Evolutionary conservation across 495 filamentous ascomycete genomes (phyloP).

Genomic region (Aspergillus cavernicola): DNA sequence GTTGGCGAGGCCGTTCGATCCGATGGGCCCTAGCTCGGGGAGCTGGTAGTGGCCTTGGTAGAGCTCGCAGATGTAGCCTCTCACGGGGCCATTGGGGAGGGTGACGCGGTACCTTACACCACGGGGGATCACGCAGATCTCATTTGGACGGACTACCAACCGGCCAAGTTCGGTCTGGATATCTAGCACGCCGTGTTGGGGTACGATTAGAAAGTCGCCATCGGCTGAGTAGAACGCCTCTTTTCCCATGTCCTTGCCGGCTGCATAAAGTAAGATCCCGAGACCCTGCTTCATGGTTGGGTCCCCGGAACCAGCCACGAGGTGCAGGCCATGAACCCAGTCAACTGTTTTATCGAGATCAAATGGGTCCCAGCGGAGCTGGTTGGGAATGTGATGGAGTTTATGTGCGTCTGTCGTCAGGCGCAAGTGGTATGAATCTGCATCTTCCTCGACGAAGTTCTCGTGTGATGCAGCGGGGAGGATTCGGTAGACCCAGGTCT

Average conservation of each 20-base stretch:
- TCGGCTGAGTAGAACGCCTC: slow-evolving; percentile 87
- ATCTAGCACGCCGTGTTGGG: slow-evolving; percentile 78
- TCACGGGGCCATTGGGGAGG: slow-evolving; percentile 59
- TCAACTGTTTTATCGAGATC: slow-evolving; percentile 69
- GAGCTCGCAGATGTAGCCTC: slow-evolving; percentile 84
- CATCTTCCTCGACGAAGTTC: slow-evolving; percentile 60
- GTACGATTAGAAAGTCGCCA: slow-evolving; percentile 82
- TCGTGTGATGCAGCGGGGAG: slow-evolving; percentile 79
- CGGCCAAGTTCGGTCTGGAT: slow-evolving; percentile 83
- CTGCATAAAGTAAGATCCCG: slow-evolving; percentile 79
- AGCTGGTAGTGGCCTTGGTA: slow-evolving; percentile 83
- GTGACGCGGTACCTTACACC: slow-evolving; percentile 73
- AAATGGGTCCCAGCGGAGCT: slow-evolving; percentile 90
- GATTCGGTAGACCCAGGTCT: slow-evolving; percentile 93
- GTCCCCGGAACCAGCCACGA: slow-evolving; percentile 80
- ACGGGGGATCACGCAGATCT: slow-evolving; percentile 84
- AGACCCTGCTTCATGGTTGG: slow-evolving; percentile 76
- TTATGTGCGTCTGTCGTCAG: slow-evolving; percentile 47
- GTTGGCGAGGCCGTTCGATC: slow-evolving; percentile 83
- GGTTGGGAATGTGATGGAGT: slow-evolving; percentile 72
- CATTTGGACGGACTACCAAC: slow-evolving; percentile 79
- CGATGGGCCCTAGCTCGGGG: slow-evolving; percentile 86
- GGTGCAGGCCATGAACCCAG: slow-evolving; percentile 73
- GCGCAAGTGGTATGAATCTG: slow-evolving; percentile 50
- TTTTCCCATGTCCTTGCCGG: slow-evolving; percentile 73